Conservation (phyloP, 1,139 yeast genomes). For the Protomyces pachydermus region DNA sequence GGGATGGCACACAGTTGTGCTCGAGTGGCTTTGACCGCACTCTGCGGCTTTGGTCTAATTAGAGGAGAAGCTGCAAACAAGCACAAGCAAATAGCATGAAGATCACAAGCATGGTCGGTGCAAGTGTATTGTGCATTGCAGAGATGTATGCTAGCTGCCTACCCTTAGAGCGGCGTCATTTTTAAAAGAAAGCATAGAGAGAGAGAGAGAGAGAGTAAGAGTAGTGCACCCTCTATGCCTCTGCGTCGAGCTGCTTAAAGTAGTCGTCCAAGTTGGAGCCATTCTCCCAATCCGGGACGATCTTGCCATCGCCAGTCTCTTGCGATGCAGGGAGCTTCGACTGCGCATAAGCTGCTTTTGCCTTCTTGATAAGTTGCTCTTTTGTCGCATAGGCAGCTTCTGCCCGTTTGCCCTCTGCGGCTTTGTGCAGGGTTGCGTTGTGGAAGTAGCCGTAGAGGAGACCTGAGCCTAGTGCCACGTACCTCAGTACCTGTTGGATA, state of each 20-base stretch:
- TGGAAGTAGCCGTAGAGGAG: conserved; percentile 83
- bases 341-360: conserved; percentile 58
- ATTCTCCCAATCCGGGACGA: conserved; percentile 24
- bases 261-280: conserved; percentile 13
- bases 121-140: background rate
- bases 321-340: conserved; percentile 44
- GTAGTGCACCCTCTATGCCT: background rate
- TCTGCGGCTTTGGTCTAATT: conserved; percentile 54
- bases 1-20: conserved; percentile 46
- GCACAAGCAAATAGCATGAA: background rate
- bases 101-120: background rate
- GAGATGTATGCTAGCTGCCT: background rate
- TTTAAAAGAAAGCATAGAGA: too few species aligned
- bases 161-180: background rate
- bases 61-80: background rate
- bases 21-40: conserved; percentile 84
- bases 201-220: too few species aligned
- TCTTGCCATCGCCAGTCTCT: conserved; percentile 44
- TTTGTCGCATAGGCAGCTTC: conserved; percentile 82
- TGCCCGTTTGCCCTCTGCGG: conserved; percentile 56
- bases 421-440: conserved; percentile 62
- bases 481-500: conserved; percentile 68
- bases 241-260: conserved; percentile 24
- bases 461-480: conserved; percentile 88
- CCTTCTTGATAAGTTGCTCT: conserved; percentile 88